A percentile compares a stretch with the other conserved stretches of the same genome.
Conservation (phyloP, 2,329 filamentous ascomycete genomes). For the Colletotrichum cuscutae region DNA sequence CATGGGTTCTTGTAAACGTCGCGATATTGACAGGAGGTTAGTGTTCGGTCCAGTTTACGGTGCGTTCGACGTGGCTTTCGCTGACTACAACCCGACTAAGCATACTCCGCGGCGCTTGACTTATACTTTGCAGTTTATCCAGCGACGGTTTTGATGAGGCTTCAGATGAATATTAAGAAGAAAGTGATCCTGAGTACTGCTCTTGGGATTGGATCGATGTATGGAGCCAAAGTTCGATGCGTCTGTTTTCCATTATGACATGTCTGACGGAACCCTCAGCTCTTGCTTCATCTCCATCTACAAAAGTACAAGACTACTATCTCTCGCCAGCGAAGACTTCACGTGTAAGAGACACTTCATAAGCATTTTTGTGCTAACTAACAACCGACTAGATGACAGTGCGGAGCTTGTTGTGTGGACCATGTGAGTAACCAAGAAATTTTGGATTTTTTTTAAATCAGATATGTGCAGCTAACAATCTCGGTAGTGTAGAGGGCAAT, state of each 20-base stretch:
- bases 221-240: background rate
- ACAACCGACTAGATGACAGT: background rate
- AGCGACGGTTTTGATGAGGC: constrained; percentile 35
- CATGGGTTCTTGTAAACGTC: background rate
- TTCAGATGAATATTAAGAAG: constrained; percentile 40
- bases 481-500: constrained; percentile 10
- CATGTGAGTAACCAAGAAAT: background rate
- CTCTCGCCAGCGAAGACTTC: constrained; percentile 10
- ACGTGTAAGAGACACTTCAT: background rate
- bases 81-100: background rate
- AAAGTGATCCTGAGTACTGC: constrained; percentile 39
- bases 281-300: constrained; percentile 15
- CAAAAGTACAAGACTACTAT: constrained; percentile 14
- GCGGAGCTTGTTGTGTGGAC: constrained; percentile 19
- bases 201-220: constrained; percentile 35
- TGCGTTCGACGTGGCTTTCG: no score
- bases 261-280: background rate
- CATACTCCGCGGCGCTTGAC: constrained; percentile 35
- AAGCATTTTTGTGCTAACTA: background rate
- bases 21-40: constrained; percentile 8
- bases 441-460: background rate
- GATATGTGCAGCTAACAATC: background rate
- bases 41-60: no score
- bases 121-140: constrained; percentile 42
- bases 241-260: background rate